These are phyloP conservation scores for Ogataea sp. DNA, from an alignment of 805 yeast genomes.

Conservation along the genomic window DNA sequence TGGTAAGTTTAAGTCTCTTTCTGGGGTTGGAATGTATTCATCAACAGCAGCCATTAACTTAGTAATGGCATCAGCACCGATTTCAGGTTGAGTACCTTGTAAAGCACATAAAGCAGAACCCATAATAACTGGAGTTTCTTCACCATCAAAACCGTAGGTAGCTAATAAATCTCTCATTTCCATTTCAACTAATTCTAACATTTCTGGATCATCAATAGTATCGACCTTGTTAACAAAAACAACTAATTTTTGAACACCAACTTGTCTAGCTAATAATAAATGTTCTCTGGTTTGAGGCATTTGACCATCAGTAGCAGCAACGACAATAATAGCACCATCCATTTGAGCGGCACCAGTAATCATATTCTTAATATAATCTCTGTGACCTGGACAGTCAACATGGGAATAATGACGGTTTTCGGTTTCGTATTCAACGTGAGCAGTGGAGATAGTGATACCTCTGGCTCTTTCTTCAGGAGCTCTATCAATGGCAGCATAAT, in stretches of 20 bases:
- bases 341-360: conserved; percentile 99
- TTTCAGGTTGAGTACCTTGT: conserved; percentile 81
- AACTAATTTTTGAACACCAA: conserved; percentile 96
- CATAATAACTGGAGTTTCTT: conserved; percentile 94
- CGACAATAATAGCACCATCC: conserved; percentile 99
- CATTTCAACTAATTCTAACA: conserved; percentile 99
- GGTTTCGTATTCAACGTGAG: conserved; percentile 97
- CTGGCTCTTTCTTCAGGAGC: conserved; percentile 99
- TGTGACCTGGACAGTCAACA: conserved; percentile 98
- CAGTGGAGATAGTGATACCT: conserved; percentile 97
- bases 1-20: conserved; percentile 92
- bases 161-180: conserved; percentile 96
- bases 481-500: conserved; percentile 87
- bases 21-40: conserved; percentile 91
- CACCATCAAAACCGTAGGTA: conserved; percentile 96
- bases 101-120: conserved; percentile 98
- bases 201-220: conserved; percentile 96
- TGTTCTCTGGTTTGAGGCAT: conserved; percentile 99
- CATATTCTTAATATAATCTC: conserved; percentile 98
- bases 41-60: conserved; percentile 89
- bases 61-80: conserved; percentile 78
- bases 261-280: conserved; percentile 96
- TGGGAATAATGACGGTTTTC: conserved; percentile 94
- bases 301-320: conserved; percentile 98
- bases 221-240: conserved; percentile 98